These are phyloP conservation scores for Cinchona pubescens DNA, from an alignment of 257 asterid species.

Conservation along the genomic window DNA sequence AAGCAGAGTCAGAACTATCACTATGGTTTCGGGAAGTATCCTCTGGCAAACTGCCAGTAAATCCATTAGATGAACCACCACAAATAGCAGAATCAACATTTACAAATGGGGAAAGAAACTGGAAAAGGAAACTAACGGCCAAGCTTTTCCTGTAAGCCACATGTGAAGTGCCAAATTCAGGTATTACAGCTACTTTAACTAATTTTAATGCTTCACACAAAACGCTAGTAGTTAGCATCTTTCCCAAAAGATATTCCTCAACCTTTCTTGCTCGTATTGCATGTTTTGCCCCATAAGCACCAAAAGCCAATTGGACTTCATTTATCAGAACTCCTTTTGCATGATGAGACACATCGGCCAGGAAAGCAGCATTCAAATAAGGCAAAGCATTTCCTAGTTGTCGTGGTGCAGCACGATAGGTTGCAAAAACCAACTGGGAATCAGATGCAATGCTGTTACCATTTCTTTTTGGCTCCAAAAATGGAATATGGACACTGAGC, in stretches of 20 bases:
- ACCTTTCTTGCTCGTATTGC: slow-evolving; percentile 48
- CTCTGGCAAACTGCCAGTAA: slow-evolving; percentile 15
- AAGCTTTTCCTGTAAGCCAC: slow-evolving; percentile 54
- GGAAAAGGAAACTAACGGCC: slow-evolving; percentile 49
- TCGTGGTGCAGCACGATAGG: slow-evolving; percentile 61
- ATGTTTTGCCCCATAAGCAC: slow-evolving; percentile 54
- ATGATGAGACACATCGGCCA: slow-evolving; percentile 43
- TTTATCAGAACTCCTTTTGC: slow-evolving; percentile 35
- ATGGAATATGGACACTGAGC: slow-evolving; percentile 51
- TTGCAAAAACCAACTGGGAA: slow-evolving; percentile 44
- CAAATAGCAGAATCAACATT: slow-evolving; percentile 15
- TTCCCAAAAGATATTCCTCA: slow-evolving; percentile 49
- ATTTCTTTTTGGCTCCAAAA: slow-evolving; percentile 22
- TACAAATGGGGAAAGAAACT: slow-evolving; percentile 42
- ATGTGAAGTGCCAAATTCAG: slow-evolving; percentile 53
- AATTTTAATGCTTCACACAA: slow-evolving; percentile 42
- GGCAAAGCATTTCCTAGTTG: slow-evolving; percentile 74
- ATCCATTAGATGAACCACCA: slow-evolving; percentile 21
- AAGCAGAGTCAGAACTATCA: slow-evolving; percentile 16
- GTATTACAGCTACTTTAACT: slow-evolving; percentile 47
- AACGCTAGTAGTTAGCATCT: slow-evolving; percentile 29
- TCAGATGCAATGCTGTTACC: slow-evolving; percentile 16
- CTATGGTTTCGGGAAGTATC: slow-evolving; percentile 13
- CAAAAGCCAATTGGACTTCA: slow-evolving; percentile 41
- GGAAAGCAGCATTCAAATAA: slow-evolving; percentile 61